These are phyloP conservation scores for Hypomontagnella submonticulosa DNA, from an alignment of 495 filamentous ascomycete species.

Conservation along the genomic window DNA sequence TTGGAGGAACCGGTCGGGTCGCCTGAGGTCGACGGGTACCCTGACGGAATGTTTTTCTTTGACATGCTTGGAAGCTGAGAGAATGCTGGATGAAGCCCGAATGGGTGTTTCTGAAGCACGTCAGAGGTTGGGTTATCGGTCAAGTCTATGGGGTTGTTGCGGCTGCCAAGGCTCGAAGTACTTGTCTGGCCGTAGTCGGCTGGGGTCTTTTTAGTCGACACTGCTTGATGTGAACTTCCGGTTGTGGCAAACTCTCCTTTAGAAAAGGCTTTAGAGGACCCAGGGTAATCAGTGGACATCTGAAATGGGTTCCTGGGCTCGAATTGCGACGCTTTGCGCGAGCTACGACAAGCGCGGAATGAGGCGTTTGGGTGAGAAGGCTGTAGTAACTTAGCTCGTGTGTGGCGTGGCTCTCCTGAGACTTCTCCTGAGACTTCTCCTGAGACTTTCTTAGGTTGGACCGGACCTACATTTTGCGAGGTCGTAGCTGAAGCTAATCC, in stretches of 20 bases:
- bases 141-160: constrained; percentile 10
- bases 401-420: not conserved
- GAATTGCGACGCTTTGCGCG: too few relatives aligned
- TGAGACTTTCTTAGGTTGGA: constrained; percentile 11
- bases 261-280: too few relatives aligned
- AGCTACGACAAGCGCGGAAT: too few relatives aligned
- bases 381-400: too few relatives aligned
- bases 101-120: not conserved
- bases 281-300: too few relatives aligned
- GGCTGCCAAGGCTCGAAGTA: not conserved
- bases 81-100: not conserved
- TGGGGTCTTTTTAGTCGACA: not conserved
- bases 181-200: not conserved
- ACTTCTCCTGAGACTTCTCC: too few relatives aligned
- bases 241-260: not conserved
- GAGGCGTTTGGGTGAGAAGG: too few relatives aligned
- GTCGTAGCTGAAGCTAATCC: not conserved
- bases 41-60: not conserved
- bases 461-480: not conserved
- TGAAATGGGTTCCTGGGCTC: too few relatives aligned
- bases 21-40: not conserved
- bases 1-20: not conserved
- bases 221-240: not conserved
- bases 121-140: not conserved
- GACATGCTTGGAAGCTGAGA: not conserved